Evolutionary conservation across 768 basidiomycete genomes (phyloP), one percentile per base, ranked within the genome.

Genomic region (Steccherinum ochraceum): DNA sequence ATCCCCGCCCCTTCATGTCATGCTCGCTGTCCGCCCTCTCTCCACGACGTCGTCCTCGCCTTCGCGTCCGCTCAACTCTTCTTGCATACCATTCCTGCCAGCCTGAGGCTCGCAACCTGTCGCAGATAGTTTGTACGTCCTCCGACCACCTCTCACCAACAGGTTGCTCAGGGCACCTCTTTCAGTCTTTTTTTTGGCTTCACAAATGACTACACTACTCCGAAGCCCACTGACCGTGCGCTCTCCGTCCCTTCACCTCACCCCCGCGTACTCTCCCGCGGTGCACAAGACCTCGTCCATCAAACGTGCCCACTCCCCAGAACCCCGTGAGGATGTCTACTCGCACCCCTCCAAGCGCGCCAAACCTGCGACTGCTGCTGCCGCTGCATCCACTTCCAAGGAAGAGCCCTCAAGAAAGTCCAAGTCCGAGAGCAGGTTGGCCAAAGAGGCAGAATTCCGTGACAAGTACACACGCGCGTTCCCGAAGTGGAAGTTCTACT

Each of bases 401-500:
- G 61, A 64, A 4, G 69, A 75, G 39, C 65, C 71, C 19, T n/a
- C n/a, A n/a, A 67, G 69, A 54, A 77, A 69, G 54, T 72, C 74
- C 41, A 72, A 66, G 35, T 77, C 79, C 40, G 75, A 72, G 41
- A 76, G 69, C 49, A 67, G 74, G 24, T 65, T 71, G 3, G 78
- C 79, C 56, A 74, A 74, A 56, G 78, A 83, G 55, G 71, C 73
- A 3, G 86, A 89, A 58, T 98, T 92, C 72, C 81, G 79, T 61
- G 69, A 80, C 45, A 96, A 93, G 72, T 97, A 93, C 67, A 78
- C 76, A 49, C 80, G 80, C 47, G 89, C 88, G 19, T 96, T 98
- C 69, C 91, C 91, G 2, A 70, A 67, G 21, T 92, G 86, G 74
- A 79, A 74, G 16, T 95, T 98, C 67, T 86, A 91, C 67, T 86